Conservation (phyloP, 371 early-diverging fungal genomes). For the Mucor circinelloides region DNA sequence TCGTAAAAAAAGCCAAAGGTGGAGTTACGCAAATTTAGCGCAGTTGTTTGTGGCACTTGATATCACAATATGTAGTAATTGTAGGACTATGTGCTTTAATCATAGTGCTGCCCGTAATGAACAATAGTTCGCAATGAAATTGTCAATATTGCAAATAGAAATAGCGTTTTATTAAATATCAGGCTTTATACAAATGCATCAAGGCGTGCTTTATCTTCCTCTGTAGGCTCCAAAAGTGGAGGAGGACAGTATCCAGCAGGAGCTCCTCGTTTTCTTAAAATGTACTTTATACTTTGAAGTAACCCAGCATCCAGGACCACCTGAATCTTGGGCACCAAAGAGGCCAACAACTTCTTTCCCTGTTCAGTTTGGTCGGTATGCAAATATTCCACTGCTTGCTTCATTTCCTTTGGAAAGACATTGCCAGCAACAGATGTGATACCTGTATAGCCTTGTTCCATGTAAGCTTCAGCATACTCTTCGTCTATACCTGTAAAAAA, state of each 20-base stretch:
- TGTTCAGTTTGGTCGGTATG: slow-evolving; percentile 7
- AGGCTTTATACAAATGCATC: not conserved
- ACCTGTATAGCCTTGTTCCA: slow-evolving; percentile 22
- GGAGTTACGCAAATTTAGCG: too few species aligned
- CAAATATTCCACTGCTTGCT: slow-evolving; percentile 13
- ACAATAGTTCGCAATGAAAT: too few species aligned
- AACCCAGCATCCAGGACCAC: slow-evolving; percentile 16
- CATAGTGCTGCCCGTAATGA: too few species aligned
- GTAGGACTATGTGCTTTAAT: too few species aligned
- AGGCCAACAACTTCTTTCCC: slow-evolving; percentile 13
- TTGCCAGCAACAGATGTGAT: slow-evolving; percentile 29
- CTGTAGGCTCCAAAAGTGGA: slow-evolving; percentile 25
- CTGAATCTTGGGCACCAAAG: slow-evolving; percentile 9
- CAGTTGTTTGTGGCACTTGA: too few species aligned
- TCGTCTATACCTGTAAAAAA: slow-evolving; percentile 25
- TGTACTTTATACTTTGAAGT: slow-evolving; percentile 25
- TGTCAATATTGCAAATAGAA: too few species aligned
- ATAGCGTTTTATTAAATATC: too few species aligned
- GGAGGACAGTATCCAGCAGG: slow-evolving; percentile 30
- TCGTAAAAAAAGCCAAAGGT: too few species aligned
- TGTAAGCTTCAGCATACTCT: slow-evolving; percentile 10
- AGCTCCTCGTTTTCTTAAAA: slow-evolving; percentile 29
- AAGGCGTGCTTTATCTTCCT: slow-evolving; percentile 3
- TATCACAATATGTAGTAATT: too few species aligned
- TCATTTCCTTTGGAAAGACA: slow-evolving; percentile 22